Base-by-base conservation (phyloP, 176 grass and related monocot species). In the Avena insularis region DNA sequence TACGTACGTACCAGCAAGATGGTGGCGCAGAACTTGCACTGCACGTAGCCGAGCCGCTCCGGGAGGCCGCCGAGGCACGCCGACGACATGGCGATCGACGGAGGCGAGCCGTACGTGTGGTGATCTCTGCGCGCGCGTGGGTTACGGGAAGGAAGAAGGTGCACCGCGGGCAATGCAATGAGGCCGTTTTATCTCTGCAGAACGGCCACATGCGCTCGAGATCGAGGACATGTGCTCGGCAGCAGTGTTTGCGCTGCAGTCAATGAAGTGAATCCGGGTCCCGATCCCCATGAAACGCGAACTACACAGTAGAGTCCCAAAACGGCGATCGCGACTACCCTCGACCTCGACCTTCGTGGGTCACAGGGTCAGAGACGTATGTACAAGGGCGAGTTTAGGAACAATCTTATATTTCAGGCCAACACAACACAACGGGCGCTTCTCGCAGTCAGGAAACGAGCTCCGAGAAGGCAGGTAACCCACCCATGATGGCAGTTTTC, bases 41-140 rank as follows among this genome's bases (percentile, higher is more conserved):
- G 93, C 47, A 95, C 93, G 65, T 89, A 95, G 88, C 93, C 93
- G 20, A 95, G 86, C 36, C 82, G 88, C 90, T 92, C 93, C 1
- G 20, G 63, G 87, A 94, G 57, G n/a, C 74, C 80, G n/a, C 74
- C 80, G 72, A 79, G 76, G 45, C 49, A 12, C 43, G 38, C 78
- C 64, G 83, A 76, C 29, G 92, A 87, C 92, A 89, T 89, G 61
- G 55, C 61, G 43, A 29, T 25, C 48, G 12, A 4, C 17, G 59
- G 12, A 3, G 60, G 12, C 20, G 77, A 21, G 35, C 58, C 5
- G 40, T 46, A 9, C 35, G 69, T 72, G 69, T n/a, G 70, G 2
- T 38, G 36, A 38, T 38, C 36, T 73, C 43, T 49, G 20, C 40
- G 9, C 38, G 69, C 38, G 68, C 8, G 8, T 1, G 29, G 40